Percentiles rank a stretch among this genome's conserved stretches.
Evolutionary conservation across 202 grass and related monocot species (phyloP).

Genomic region (Bolboschoenoplectus hybrid): DNA sequence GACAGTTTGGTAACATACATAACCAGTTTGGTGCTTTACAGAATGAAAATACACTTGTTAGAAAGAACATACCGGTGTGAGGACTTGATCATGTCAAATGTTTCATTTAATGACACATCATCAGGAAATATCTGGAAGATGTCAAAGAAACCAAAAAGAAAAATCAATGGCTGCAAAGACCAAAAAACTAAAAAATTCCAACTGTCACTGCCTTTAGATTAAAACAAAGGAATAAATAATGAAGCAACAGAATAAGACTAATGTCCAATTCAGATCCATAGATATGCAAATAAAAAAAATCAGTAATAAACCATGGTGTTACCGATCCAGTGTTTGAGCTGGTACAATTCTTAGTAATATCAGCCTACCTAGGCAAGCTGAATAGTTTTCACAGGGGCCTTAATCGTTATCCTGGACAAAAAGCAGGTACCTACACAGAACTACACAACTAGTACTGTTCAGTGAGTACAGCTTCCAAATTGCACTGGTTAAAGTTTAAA

Average conservation of each 20-base stretch:
- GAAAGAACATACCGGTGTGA: slow-evolving; percentile 37
- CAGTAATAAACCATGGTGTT: background rate
- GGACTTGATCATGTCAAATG: slow-evolving; percentile 63
- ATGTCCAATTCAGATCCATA: background rate
- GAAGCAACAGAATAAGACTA: slow-evolving; percentile 9
- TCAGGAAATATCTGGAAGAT: slow-evolving; percentile 73
- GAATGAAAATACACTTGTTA: background rate
- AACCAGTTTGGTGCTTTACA: background rate
- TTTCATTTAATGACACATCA: slow-evolving; percentile 64
- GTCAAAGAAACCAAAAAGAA: slow-evolving; percentile 26
- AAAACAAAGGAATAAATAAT: slow-evolving; percentile 34
- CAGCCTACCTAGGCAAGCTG: background rate
- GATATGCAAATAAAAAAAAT: background rate
- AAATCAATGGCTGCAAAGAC: slow-evolving; percentile 28
- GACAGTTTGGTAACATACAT: background rate
- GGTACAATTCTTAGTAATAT: background rate
- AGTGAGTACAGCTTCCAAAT: slow-evolving; percentile 5
- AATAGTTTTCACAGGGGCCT: background rate
- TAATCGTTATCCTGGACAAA: background rate
- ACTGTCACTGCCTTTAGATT: background rate
- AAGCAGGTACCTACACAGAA: background rate
- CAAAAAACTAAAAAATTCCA: slow-evolving; percentile 25
- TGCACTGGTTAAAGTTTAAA: background rate
- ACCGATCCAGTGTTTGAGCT: background rate
- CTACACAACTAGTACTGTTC: background rate